Evolutionary conservation across 2,329 filamentous ascomycete species (phyloP).

Genomic region (Xylariaceae sp.): DNA sequence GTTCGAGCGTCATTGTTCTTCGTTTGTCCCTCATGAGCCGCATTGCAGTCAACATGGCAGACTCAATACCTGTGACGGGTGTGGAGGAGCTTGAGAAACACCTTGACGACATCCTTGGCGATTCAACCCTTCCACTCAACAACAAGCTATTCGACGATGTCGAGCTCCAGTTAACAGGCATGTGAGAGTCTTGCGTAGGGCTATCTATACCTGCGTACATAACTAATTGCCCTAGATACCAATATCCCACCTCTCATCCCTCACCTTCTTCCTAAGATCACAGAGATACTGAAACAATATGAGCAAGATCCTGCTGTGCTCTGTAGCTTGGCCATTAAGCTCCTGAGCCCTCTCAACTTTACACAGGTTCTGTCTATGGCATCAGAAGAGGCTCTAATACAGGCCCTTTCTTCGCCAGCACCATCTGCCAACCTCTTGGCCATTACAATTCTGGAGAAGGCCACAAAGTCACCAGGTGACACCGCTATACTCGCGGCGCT

Average conservation of each 20-base stretch:
- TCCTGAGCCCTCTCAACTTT: conserved; percentile 54
- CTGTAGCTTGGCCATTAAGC: conserved; percentile 53
- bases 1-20: background rate
- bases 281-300: conserved; percentile 50
- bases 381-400: conserved; percentile 48
- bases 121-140: conserved; percentile 42
- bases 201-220: background rate
- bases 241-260: conserved; percentile 53
- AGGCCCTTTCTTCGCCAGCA: conserved; percentile 52
- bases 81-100: conserved; percentile 55
- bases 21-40: conserved; percentile 20
- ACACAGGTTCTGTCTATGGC: conserved; percentile 50
- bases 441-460: conserved; percentile 56
- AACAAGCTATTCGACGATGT: conserved; percentile 57
- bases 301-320: conserved; percentile 50
- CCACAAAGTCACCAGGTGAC: conserved; percentile 45
- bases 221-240: conserved; percentile 36
- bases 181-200: background rate
- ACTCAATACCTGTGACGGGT: conserved; percentile 47
- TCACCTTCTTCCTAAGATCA: conserved; percentile 52
- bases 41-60: conserved; percentile 40
- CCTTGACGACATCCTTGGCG: conserved; percentile 47
- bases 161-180: conserved; percentile 55
- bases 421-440: conserved; percentile 58
- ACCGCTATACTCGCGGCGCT: conserved; percentile 50